Evolutionary conservation across 495 filamentous ascomycete genomes (phyloP).

Genomic region (Neurospora tetraspora): DNA sequence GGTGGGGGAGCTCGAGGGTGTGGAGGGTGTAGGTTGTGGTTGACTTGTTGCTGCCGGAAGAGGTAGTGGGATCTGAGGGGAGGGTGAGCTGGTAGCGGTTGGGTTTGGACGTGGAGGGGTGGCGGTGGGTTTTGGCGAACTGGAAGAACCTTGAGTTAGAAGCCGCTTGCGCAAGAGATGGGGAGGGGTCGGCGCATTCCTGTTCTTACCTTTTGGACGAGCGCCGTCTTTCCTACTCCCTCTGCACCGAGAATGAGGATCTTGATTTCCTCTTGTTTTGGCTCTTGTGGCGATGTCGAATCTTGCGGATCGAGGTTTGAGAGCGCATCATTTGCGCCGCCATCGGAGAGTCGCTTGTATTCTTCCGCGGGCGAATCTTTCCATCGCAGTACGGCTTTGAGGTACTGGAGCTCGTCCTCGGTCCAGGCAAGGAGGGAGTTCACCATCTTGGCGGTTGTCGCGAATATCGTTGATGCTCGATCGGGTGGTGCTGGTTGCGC

Average conservation of each 20-base stretch:
- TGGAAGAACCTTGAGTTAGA: not conserved
- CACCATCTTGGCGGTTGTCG: constrained; percentile 10
- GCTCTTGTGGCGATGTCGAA: not conserved
- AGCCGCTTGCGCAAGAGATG: not conserved
- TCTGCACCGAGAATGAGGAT: constrained; percentile 32
- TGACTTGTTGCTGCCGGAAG: not conserved
- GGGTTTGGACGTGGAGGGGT: constrained; percentile 16
- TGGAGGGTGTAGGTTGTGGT: constrained; percentile 24
- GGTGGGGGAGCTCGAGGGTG: constrained; percentile 29
- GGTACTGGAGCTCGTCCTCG: constrained; percentile 32
- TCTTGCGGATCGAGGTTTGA: not conserved
- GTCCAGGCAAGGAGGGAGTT: constrained; percentile 26
- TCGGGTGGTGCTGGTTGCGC: not conserved
- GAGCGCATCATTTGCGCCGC: not conserved
- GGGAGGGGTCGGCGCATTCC: not conserved
- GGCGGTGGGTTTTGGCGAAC: not conserved
- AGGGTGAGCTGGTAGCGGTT: constrained; percentile 24
- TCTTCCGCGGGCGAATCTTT: constrained; percentile 14
- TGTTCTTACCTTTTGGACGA: constrained; percentile 27
- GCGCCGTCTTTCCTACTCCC: constrained; percentile 32
- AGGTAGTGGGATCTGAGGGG: constrained; percentile 8
- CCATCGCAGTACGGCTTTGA: constrained; percentile 34
- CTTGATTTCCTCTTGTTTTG: constrained; percentile 23
- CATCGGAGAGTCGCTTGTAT: constrained; percentile 5
- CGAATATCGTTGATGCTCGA: not conserved